phyloP scores from a whole-genome alignment of 2,329 filamentous ascomycete species.

The Diaporthe sp. region DNA sequence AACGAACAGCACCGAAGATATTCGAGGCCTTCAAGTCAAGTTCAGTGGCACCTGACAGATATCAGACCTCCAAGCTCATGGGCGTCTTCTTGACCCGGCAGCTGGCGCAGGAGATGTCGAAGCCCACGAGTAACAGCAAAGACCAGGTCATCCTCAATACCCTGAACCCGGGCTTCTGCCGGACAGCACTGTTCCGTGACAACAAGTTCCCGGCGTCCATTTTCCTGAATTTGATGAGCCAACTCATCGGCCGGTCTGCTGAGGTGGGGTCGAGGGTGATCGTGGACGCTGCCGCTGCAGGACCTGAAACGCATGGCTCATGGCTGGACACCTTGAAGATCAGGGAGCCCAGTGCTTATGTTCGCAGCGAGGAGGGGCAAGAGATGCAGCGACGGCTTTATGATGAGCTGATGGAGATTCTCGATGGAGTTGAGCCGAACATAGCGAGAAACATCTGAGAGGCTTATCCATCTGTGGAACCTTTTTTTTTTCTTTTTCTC shows the following conservation, averaged over 20 bases:
- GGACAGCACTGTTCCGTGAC: slow-evolving; percentile 51
- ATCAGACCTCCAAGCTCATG: slow-evolving; percentile 49
- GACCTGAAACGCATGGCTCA: slow-evolving; percentile 51
- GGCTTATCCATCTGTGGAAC: too few species aligned
- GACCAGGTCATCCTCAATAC: slow-evolving; percentile 51
- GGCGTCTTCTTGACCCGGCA: slow-evolving; percentile 45
- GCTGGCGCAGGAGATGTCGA: slow-evolving; percentile 46
- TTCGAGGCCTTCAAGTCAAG: slow-evolving; percentile 47
- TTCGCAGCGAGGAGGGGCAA: slow-evolving; percentile 50
- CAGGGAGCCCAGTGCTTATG: slow-evolving; percentile 43
- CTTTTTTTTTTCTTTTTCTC: too few species aligned
- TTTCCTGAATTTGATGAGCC: neutral
- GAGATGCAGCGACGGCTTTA: slow-evolving; percentile 50
- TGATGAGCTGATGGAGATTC: slow-evolving; percentile 52
- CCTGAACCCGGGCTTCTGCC: slow-evolving; percentile 53
- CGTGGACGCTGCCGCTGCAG: slow-evolving; percentile 49
- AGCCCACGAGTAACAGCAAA: slow-evolving; percentile 39
- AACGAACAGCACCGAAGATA: slow-evolving; percentile 45
- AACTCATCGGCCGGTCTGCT: slow-evolving; percentile 47
- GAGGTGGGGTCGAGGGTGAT: slow-evolving; percentile 54
- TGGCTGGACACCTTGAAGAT: slow-evolving; percentile 51
- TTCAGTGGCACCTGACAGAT: slow-evolving; percentile 45
- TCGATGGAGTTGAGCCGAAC: slow-evolving; percentile 55
- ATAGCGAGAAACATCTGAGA: slow-evolving; percentile 47
- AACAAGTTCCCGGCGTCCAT: slow-evolving; percentile 28